phyloP scores from a whole-genome alignment of 768 basidiomycete genomes.

The Boletus pseudopeckii region DNA sequence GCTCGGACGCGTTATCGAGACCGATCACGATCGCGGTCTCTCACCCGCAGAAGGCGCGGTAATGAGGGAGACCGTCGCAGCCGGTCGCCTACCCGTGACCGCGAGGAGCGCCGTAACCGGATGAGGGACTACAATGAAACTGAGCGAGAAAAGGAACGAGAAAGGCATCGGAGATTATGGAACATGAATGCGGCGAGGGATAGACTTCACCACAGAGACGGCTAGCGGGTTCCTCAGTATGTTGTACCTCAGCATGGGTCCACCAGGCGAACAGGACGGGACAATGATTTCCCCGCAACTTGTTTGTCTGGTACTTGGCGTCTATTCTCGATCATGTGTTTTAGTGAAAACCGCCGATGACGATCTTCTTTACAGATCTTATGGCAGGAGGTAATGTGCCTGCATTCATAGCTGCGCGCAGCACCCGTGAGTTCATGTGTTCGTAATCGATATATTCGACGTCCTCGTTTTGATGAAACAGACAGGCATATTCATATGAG shows the following conservation, averaged over 20 bases:
- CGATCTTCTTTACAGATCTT: constrained; percentile 16
- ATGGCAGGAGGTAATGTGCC: constrained; percentile 17
- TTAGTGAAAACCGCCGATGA: constrained; percentile 9
- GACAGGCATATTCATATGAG: constrained; percentile 2
- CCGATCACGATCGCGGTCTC: constrained; percentile 38
- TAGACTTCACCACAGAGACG: constrained; percentile 20
- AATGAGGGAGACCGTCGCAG: constrained; percentile 27
- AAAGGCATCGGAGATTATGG: constrained; percentile 52
- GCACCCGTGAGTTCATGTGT: constrained; percentile 12
- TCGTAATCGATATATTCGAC: constrained; percentile 7
- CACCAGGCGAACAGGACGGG: constrained; percentile 2
- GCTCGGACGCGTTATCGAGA: constrained; percentile 22
- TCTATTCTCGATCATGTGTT: constrained; percentile 8
- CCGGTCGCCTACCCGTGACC: constrained; percentile 27
- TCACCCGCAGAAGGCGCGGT: constrained; percentile 15
- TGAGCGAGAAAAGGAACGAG: constrained; percentile 33
- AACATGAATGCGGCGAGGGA: constrained; percentile 44
- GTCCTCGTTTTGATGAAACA: constrained; percentile 24
- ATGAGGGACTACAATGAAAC: constrained; percentile 26
- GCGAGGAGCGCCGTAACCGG: constrained; percentile 17
- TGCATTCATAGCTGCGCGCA: constrained; percentile 10
- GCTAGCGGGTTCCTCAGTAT: constrained; percentile 14
- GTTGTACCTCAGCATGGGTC: constrained; percentile 7
- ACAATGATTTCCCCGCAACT: background rate
- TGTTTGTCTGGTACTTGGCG: constrained; percentile 1